Conservation (phyloP, 495 filamentous ascomycete species). For the Astrocystis sublimbata region DNA sequence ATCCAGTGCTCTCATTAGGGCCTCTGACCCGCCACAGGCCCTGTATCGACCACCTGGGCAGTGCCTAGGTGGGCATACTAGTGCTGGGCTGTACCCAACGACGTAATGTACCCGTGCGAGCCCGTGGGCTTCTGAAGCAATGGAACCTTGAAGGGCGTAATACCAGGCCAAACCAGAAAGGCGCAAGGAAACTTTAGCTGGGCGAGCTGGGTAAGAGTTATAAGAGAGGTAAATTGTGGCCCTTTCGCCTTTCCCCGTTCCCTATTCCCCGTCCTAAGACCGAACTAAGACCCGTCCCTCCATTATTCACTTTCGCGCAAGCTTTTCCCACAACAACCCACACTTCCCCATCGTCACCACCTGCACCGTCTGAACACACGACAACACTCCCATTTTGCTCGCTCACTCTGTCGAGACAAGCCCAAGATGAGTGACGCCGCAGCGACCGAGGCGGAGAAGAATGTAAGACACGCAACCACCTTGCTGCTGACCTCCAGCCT, state of each 20-base stretch:
- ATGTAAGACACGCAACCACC: constrained; percentile 68
- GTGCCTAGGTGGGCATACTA: no score
- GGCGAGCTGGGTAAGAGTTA: no score
- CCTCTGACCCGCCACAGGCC: no score
- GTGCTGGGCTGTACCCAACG: constrained; percentile 3
- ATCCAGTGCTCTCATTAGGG: no score
- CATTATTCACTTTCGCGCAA: constrained; percentile 7
- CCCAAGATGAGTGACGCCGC: constrained; percentile 87
- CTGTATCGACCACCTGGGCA: no score
- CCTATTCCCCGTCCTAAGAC: no score
- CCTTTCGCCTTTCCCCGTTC: no score
- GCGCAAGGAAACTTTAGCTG: no score
- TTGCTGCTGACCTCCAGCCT: constrained; percentile 1
- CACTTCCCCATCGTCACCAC: constrained; percentile 1
- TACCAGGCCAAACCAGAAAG: no score
- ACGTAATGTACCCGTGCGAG: neutral
- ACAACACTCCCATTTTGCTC: constrained; percentile 10
- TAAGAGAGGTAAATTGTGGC: neutral
- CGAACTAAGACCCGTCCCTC: neutral
- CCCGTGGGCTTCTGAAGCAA: no score
- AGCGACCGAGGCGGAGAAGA: constrained; percentile 95
- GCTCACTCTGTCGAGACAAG: constrained; percentile 18
- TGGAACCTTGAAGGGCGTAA: no score
- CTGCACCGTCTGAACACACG: no score
- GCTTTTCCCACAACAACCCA: constrained; percentile 20